phyloP scores from a whole-genome alignment of 164 flowering plant species.

The Protea cynaroides region DNA sequence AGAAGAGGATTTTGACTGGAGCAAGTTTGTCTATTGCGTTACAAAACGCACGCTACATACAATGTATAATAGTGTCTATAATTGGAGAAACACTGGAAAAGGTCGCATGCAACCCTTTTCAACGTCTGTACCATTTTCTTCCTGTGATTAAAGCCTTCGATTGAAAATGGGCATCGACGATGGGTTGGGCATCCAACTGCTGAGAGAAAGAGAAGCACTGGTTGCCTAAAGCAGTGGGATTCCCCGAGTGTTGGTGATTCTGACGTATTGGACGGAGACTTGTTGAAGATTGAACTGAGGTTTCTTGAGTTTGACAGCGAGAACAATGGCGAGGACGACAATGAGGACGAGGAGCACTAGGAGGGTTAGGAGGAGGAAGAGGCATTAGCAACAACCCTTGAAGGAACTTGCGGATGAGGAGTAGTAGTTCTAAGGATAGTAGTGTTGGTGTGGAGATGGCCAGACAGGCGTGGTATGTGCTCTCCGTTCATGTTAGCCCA shows the following conservation, averaged over 20 bases:
- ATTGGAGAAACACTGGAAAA: too few relatives aligned
- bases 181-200: constrained; percentile 51
- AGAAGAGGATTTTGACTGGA: too few relatives aligned
- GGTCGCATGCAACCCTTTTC: too few relatives aligned
- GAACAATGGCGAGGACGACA: constrained; percentile 56
- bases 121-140: too few relatives aligned
- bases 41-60: too few relatives aligned
- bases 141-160: too few relatives aligned
- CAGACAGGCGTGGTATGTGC: constrained; percentile 6
- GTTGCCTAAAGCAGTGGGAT: constrained; percentile 22
- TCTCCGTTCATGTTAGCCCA: constrained; percentile 21
- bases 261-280: constrained; percentile 82
- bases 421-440: constrained; percentile 22
- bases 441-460: constrained; percentile 15
- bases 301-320: constrained; percentile 86
- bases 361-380: constrained; percentile 81
- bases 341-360: constrained; percentile 66
- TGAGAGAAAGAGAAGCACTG: constrained; percentile 54
- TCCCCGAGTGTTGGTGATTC: constrained; percentile 35
- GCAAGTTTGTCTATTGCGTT: too few relatives aligned
- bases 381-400: constrained; percentile 94
- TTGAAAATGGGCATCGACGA: too few relatives aligned
- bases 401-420: constrained; percentile 44
- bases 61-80: too few relatives aligned
- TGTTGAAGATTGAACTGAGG: constrained; percentile 90